A percentile compares a stretch with the other conserved stretches of the same genome.
Conservation (phyloP, 768 basidiomycete species). For the Leccinum aurantiacum region DNA sequence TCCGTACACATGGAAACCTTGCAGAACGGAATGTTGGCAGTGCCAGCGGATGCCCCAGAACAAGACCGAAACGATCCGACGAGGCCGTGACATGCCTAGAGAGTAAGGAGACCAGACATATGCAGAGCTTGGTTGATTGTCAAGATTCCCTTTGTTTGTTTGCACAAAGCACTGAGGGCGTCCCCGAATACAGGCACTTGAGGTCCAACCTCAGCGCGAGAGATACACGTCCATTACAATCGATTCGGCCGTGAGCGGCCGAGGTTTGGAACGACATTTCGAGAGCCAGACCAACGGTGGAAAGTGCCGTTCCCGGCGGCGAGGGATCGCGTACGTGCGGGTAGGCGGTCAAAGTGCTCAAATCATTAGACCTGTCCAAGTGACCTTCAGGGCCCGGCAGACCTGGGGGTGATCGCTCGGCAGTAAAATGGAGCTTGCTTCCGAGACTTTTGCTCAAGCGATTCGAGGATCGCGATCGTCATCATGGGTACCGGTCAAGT, state of each 20-base stretch:
- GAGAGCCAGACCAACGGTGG: background rate
- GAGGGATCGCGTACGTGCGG: background rate
- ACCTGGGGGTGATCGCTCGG: conserved; percentile 20
- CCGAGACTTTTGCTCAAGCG: conserved; percentile 26
- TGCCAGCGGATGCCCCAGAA: conserved; percentile 16
- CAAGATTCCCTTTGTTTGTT: conserved; percentile 3
- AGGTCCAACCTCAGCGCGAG: conserved; percentile 17
- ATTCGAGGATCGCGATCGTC: conserved; percentile 30
- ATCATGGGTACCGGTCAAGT: conserved; percentile 15
- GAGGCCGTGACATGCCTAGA: background rate
- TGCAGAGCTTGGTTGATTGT: conserved; percentile 5
- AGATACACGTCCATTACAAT: conserved; percentile 3
- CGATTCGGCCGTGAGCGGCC: background rate
- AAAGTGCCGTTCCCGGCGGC: background rate
- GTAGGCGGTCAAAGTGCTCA: background rate
- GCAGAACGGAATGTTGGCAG: background rate
- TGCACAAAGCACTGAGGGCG: background rate
- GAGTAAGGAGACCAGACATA: conserved; percentile 4
- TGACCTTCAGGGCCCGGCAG: conserved; percentile 1
- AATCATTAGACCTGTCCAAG: background rate
- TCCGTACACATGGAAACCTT: conserved; percentile 19
- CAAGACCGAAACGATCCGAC: conserved; percentile 4
- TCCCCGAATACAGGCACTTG: conserved; percentile 20
- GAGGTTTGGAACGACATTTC: background rate
- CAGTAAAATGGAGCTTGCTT: conserved; percentile 24